Conservation (phyloP, 106 monocot genomes). For the Iris macrosiphon region DNA sequence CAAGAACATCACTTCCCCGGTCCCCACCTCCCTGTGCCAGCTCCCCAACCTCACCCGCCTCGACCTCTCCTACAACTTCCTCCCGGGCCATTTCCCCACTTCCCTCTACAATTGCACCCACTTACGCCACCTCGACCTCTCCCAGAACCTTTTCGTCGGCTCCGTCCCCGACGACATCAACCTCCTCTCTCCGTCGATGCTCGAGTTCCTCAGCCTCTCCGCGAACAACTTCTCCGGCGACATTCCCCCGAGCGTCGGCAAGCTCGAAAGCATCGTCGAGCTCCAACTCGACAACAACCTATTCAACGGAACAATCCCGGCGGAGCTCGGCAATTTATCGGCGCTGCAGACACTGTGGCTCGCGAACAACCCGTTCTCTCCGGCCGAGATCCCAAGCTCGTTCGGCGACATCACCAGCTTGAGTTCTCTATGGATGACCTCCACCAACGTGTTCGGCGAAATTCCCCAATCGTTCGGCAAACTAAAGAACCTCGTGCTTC, state of each 20-base stretch:
- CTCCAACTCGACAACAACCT: constrained; percentile 34
- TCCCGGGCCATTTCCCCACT: constrained; percentile 35
- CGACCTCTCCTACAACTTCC: constrained; percentile 40
- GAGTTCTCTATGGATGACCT: constrained; percentile 29
- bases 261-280: constrained; percentile 14
- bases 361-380: constrained; percentile 31
- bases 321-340: constrained; percentile 27
- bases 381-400: constrained; percentile 26
- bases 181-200: constrained; percentile 10
- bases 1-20: not conserved
- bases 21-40: constrained; percentile 33
- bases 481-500: constrained; percentile 22
- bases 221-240: constrained; percentile 49
- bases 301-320: constrained; percentile 42
- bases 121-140: constrained; percentile 36
- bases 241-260: constrained; percentile 31
- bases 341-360: constrained; percentile 29
- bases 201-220: constrained; percentile 15
- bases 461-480: constrained; percentile 31
- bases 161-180: constrained; percentile 24
- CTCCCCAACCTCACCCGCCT: constrained; percentile 35
- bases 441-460: constrained; percentile 23
- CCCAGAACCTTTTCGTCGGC: constrained; percentile 46
- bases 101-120: constrained; percentile 28
- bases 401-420: constrained; percentile 42